A percentile compares a stretch with the other conserved stretches of the same genome.
Evolutionary conservation across 495 filamentous ascomycete genomes (phyloP).

Genomic region (Cairneyella variabilis): DNA sequence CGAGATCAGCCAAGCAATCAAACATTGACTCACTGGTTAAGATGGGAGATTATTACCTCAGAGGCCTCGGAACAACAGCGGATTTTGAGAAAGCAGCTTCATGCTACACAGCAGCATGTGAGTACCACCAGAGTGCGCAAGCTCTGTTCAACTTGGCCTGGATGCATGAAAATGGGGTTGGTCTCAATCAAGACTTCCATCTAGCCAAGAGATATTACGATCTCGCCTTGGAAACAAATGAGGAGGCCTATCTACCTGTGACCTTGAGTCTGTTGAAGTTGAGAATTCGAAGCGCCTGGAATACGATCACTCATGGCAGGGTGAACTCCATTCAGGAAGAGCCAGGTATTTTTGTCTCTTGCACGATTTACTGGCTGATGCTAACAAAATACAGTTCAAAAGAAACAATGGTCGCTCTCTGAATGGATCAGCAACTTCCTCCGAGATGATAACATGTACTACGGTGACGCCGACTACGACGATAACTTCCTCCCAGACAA

Average conservation of each 20-base stretch:
- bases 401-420: slow-evolving; percentile 67
- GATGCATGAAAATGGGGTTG: slow-evolving; percentile 98
- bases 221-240: slow-evolving; percentile 81
- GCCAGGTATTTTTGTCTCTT: slow-evolving; percentile 52
- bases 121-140: slow-evolving; percentile 86
- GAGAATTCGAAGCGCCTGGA: slow-evolving; percentile 83
- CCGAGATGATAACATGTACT: slow-evolving; percentile 63
- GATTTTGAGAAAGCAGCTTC: slow-evolving; percentile 86
- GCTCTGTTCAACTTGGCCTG: slow-evolving; percentile 96
- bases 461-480: slow-evolving; percentile 55
- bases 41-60: slow-evolving; percentile 96
- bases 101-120: slow-evolving; percentile 89
- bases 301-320: slow-evolving; percentile 81
- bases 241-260: slow-evolving; percentile 93
- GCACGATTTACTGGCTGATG: too few relatives aligned
- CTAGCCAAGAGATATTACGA: slow-evolving; percentile 97
- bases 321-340: slow-evolving; percentile 90
- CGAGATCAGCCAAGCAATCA: slow-evolving; percentile 85
- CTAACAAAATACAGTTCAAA: slow-evolving; percentile 44
- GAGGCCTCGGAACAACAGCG: slow-evolving; percentile 66
- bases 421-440: slow-evolving; percentile 86
- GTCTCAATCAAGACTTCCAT: slow-evolving; percentile 93
- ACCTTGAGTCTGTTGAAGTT: slow-evolving; percentile 85
- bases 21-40: slow-evolving; percentile 95
- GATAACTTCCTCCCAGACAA: slow-evolving; percentile 48